A percentile compares a stretch with the other conserved stretches of the same genome.
phyloP scores from a whole-genome alignment of 768 basidiomycete species.

The Hygrocybe coccinea region DNA sequence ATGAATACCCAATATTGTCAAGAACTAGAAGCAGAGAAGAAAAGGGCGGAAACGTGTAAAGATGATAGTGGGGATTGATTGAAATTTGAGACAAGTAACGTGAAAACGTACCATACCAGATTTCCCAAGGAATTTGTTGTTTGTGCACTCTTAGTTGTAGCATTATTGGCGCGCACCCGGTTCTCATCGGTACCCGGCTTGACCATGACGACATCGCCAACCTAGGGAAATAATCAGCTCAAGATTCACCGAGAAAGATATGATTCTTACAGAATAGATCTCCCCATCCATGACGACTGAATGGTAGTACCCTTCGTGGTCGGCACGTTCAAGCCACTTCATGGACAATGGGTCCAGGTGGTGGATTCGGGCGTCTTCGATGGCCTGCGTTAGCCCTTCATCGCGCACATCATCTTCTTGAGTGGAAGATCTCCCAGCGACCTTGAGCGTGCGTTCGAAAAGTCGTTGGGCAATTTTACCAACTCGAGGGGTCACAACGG shows the following conservation, averaged over 20 bases:
- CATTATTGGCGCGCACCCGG: slow-evolving; percentile 37
- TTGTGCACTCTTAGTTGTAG: slow-evolving; percentile 35
- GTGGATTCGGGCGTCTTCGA: slow-evolving; percentile 27
- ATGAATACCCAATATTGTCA: background rate
- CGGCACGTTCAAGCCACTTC: slow-evolving; percentile 26
- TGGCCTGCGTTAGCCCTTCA: slow-evolving; percentile 22
- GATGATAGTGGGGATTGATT: background rate
- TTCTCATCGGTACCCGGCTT: slow-evolving; percentile 51
- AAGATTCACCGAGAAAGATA: background rate
- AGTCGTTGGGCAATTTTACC: slow-evolving; percentile 43
- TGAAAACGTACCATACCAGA: slow-evolving; percentile 48
- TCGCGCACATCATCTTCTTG: slow-evolving; percentile 27
- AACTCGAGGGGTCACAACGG: slow-evolving; percentile 45
- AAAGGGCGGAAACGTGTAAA: background rate
- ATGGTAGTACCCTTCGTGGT: slow-evolving; percentile 31
- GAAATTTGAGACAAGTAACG: too few relatives aligned
- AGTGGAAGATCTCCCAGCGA: slow-evolving; percentile 26
- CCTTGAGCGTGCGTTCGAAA: slow-evolving; percentile 42
- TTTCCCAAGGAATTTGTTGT: slow-evolving; percentile 56
- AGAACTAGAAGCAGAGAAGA: background rate
- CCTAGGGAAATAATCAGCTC: slow-evolving; percentile 31
- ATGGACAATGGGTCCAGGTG: slow-evolving; percentile 32
- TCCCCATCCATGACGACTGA: slow-evolving; percentile 55
- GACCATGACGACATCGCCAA: slow-evolving; percentile 62
- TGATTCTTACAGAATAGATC: slow-evolving; percentile 44